phyloP scores from a whole-genome alignment of 768 basidiomycete species.

The Hortiboletus flavorubellus region DNA sequence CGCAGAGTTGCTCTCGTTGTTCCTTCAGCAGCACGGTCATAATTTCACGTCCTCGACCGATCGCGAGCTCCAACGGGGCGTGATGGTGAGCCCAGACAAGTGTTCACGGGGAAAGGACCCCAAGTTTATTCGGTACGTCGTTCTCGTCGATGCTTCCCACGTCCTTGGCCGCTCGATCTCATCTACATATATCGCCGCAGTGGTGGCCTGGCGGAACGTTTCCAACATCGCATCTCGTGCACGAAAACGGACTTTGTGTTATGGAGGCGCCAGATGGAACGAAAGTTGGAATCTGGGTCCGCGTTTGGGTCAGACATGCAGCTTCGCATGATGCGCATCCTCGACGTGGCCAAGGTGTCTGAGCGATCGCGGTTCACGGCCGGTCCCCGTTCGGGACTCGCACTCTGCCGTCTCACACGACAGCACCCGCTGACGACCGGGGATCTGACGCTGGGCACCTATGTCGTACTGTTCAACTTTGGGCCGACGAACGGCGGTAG shows the following conservation, averaged over 20 bases:
- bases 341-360: conserved; percentile 33
- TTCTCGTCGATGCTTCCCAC: not conserved
- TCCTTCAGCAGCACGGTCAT: conserved; percentile 45
- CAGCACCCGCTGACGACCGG: conserved; percentile 15
- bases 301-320: conserved; percentile 39
- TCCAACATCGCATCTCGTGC: conserved; percentile 41
- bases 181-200: conserved; percentile 28
- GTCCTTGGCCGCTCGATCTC: not conserved
- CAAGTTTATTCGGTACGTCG: conserved; percentile 47
- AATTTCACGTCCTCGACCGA: conserved; percentile 36
- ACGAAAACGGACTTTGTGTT: conserved; percentile 44
- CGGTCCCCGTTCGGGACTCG: conserved; percentile 35
- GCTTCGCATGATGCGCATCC: conserved; percentile 42
- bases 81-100: conserved; percentile 60
- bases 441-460: conserved; percentile 24
- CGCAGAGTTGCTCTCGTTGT: conserved; percentile 51
- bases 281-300: conserved; percentile 29
- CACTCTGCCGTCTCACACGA: conserved; percentile 38
- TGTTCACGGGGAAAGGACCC: conserved; percentile 38
- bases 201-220: conserved; percentile 54
- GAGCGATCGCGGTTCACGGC: conserved; percentile 28
- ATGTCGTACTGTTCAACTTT: conserved; percentile 40
- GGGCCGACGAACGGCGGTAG: conserved; percentile 22
- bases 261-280: conserved; percentile 52
- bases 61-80: conserved; percentile 43